Base-by-base conservation (phyloP, 345 rosid genomes). In the Draba incana region DNA sequence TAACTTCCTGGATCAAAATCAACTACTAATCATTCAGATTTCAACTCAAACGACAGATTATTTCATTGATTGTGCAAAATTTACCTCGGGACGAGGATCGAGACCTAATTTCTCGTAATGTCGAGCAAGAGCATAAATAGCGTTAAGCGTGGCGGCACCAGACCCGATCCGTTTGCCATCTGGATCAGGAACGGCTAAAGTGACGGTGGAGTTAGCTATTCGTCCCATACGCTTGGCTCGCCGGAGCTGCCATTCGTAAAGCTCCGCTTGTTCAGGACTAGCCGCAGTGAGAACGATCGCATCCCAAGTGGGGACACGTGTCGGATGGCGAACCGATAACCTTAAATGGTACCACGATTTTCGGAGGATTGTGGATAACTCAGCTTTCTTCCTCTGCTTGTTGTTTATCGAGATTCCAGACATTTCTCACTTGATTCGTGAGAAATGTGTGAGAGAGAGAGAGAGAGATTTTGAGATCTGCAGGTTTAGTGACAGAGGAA, bases 221-320 rank as follows among this genome's bases (percentile, higher is more conserved):
- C 99, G 85, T 52, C 95, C 97, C 73, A 86, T 75, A 2, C 95
- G 86, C 70, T 86, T 87, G 43, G 99, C 95, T 14, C 99, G 81
- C 3, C 62, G 64, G 77, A 91, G 97, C 82, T 91, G 99, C 96
- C 96, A 94, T 4, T 94, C 79, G 59, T 91, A 94, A 4, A 94
- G 86, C 79, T 84, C 80, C 27, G 96, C 97, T 68, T 94, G 97
- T 75, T 94, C 92, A 28, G 97, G 99, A 75, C 99, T 94, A 65
- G 99, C 97, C 1, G 99, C 96, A 0, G 97, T 91, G 73, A 94
- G 92, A n/a, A 89, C 82, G 38, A 94, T 83, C 39, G 93, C 97
- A 63, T 94, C 97, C 99, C 99, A 94, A 3, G 99, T 91, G 1
- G 93, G 90, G 66, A 91, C 99, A 64, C 99, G 66, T 3, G 92